Evolutionary conservation across 805 yeast genomes (phyloP).

Genomic region (Spencermartinsiella europaea): DNA sequence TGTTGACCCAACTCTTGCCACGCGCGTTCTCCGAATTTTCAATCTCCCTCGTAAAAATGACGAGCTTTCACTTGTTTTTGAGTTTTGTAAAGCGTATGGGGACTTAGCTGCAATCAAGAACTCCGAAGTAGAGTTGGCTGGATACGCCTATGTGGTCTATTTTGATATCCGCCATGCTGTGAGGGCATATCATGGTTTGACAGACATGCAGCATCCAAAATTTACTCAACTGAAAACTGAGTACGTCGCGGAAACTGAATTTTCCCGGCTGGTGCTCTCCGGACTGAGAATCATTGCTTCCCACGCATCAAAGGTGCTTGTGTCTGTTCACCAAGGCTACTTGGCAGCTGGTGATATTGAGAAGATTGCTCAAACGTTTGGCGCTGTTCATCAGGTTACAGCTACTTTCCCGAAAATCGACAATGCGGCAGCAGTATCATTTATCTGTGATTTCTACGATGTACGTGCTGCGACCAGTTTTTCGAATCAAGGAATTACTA

Average conservation of each 20-base stretch:
- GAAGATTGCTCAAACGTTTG: not conserved
- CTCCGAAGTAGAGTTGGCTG: constrained; percentile 6
- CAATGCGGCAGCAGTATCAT: constrained; percentile 4
- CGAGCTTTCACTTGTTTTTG: constrained; percentile 1
- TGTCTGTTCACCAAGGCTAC: not conserved
- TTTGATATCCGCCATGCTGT: constrained; percentile 10
- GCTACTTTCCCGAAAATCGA: not conserved
- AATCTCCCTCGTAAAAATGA: constrained; percentile 4
- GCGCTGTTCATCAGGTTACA: not conserved
- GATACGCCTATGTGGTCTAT: constrained; percentile 10
- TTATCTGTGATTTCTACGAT: constrained; percentile 33
- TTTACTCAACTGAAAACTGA: not conserved
- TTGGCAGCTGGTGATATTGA: not conserved
- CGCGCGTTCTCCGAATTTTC: constrained; percentile 7
- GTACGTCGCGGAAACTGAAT: not conserved
- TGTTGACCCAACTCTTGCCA: no score
- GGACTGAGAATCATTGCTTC: not conserved
- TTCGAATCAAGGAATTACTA: constrained; percentile 8
- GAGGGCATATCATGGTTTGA: constrained; percentile 6
- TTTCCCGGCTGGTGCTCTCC: not conserved
- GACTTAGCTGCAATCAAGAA: constrained; percentile 8
- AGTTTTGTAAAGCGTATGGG: constrained; percentile 13
- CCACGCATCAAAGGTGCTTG: not conserved
- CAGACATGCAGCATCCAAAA: not conserved
- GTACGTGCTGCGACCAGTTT: constrained; percentile 34